These are phyloP conservation scores for Aspergillus asperescens DNA, from an alignment of 495 filamentous ascomycete genomes.

Conservation along the genomic window DNA sequence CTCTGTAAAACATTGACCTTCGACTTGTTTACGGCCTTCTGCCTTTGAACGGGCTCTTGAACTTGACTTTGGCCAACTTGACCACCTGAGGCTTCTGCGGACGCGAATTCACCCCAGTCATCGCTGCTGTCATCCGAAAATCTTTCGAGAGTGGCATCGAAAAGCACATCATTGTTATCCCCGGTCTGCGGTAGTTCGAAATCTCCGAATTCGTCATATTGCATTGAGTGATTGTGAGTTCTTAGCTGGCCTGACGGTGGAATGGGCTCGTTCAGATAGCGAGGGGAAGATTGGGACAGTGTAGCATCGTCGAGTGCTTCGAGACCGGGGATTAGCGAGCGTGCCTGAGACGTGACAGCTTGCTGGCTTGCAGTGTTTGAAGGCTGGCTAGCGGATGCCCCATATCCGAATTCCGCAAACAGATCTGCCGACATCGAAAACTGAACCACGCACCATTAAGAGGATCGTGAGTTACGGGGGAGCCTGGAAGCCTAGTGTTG, in stretches of 20 bases:
- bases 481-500: background rate
- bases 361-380: constrained; percentile 15
- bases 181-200: constrained; percentile 21
- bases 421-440: constrained; percentile 67
- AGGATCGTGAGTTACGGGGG: background rate
- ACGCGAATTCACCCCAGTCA: constrained; percentile 73
- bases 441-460: background rate
- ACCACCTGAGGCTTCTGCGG: constrained; percentile 48
- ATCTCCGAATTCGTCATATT: background rate
- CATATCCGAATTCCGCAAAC: constrained; percentile 61
- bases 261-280: background rate
- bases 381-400: constrained; percentile 18
- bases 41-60: background rate
- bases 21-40: background rate
- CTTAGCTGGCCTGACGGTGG: background rate
- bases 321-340: constrained; percentile 24
- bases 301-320: constrained; percentile 23
- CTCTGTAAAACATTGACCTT: background rate
- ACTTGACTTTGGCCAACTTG: constrained; percentile 39
- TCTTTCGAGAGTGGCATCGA: constrained; percentile 41
- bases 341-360: constrained; percentile 11
- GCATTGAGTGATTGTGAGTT: constrained; percentile 1
- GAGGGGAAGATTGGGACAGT: constrained; percentile 10
- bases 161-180: constrained; percentile 37
- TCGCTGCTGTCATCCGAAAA: constrained; percentile 49